Conservation (phyloP, 2,329 filamentous ascomycete genomes). For the Westerdykella sp. region DNA sequence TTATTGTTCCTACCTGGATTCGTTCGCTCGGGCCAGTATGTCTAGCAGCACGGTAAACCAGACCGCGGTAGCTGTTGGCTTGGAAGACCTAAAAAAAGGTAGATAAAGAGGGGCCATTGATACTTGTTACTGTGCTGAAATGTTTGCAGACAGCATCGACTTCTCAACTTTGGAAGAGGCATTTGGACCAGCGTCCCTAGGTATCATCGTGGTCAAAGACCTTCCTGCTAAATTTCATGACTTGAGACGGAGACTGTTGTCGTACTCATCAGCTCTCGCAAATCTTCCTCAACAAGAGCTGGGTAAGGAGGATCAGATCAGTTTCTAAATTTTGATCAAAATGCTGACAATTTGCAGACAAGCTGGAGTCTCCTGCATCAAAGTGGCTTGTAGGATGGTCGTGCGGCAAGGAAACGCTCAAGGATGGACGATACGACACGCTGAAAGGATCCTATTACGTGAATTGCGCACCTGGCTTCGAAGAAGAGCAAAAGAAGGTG, state of each 20-base stretch:
- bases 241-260: slow-evolving; percentile 70
- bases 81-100: slow-evolving; percentile 44
- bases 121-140: neutral
- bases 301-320: slow-evolving; percentile 44
- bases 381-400: slow-evolving; percentile 69
- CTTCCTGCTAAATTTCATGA: slow-evolving; percentile 65
- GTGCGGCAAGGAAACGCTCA: slow-evolving; percentile 72
- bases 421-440: slow-evolving; percentile 70
- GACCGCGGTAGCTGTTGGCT: slow-evolving; percentile 26
- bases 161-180: slow-evolving; percentile 67
- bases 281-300: slow-evolving; percentile 68
- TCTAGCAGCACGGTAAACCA: slow-evolving; percentile 17
- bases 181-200: slow-evolving; percentile 84
- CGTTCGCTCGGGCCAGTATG: slow-evolving; percentile 4
- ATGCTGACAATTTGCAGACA: slow-evolving; percentile 24
- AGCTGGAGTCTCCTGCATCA: slow-evolving; percentile 46
- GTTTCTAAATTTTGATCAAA: neutral
- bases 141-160: slow-evolving; percentile 54
- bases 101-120: neutral
- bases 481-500: slow-evolving; percentile 49
- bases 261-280: slow-evolving; percentile 82
- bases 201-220: slow-evolving; percentile 88
- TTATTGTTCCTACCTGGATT: neutral
- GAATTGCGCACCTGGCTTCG: slow-evolving; percentile 64
- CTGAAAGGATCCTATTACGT: slow-evolving; percentile 80